Base-by-base conservation (phyloP, 345 rosid genomes). In the Clausena lansium region DNA sequence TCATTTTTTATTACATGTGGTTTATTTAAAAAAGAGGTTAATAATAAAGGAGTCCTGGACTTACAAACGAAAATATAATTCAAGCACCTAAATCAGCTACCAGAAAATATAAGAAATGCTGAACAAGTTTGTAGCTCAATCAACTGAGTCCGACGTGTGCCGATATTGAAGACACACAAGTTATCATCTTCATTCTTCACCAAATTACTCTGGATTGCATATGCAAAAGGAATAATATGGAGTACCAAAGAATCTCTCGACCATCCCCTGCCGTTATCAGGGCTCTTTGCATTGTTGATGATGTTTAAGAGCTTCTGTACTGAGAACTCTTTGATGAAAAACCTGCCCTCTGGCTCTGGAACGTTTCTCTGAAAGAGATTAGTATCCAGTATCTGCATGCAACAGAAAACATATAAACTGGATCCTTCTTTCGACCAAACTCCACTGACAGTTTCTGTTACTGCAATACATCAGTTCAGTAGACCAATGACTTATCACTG, bases 321-420 rank as follows among this genome's bases (percentile, higher is more conserved):
- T 4, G 98, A 91, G 81, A 88, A 91, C 84, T 91, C 94, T 82
- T 82, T 90, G 25, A 94, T 84, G 80, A 95, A 93, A 69, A 93
- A 94, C 89, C 91, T 92, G 79, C 89, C 94, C 41, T 85, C 81
- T 9, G 13, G 47, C 47, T 39, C 47, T 4, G 97, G 94, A 73
- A 93, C 94, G 79, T 95, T 90, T 74, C 86, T 90, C 80, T 92
- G 96, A 67, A 92, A 95, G 17, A 95, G 93, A 83, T 95, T 94
- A 15, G 98, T 91, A 83, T 93, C 99, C 99, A 1, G 97, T 95
- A 36, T 96, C 99, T 32, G 98, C 98, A 81, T 93, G 99, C 86
- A 95, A 76, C 36, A 95, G 86, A 78, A 93, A 86, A 90, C 97
- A 89, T 82, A 79, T 81, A 65, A 39, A 95, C 72, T 13, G 92